Conservation (phyloP, 768 basidiomycete genomes). For the Rhodotorula kratochvilovae region DNA sequence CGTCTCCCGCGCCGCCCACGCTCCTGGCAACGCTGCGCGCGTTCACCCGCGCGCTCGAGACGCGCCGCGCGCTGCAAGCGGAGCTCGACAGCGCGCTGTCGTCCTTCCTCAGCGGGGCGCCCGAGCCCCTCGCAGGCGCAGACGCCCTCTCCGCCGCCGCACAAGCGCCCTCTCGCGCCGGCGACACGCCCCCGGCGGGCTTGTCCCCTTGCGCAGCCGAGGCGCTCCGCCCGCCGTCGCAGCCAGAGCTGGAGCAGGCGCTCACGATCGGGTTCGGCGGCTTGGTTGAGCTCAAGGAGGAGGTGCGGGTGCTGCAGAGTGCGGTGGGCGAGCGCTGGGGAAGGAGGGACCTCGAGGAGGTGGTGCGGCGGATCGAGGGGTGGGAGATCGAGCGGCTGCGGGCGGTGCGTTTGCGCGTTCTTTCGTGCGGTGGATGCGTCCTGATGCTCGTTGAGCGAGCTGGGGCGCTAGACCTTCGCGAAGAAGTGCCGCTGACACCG, state of each 20-base stretch:
- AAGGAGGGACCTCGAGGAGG: not conserved
- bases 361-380: conserved; percentile 19
- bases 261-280: conserved; percentile 29
- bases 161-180: not conserved
- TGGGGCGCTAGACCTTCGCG: not conserved
- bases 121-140: not conserved
- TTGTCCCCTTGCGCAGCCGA: conserved; percentile 19
- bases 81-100: conserved; percentile 26
- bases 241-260: conserved; percentile 24
- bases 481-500: too few species aligned
- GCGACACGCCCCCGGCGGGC: not conserved
- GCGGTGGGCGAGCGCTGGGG: not conserved
- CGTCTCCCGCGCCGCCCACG: not conserved
- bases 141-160: not conserved
- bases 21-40: conserved; percentile 13
- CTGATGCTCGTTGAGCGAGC: not conserved
- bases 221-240: conserved; percentile 5
- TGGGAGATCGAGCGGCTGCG: conserved; percentile 24
- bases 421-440: not conserved
- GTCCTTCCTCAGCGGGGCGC: conserved; percentile 19
- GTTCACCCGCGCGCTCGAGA: conserved; percentile 12
- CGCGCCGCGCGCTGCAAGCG: conserved; percentile 14
- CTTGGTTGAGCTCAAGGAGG: conserved; percentile 25
- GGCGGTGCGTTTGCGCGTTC: conserved; percentile 10
- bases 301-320: not conserved